phyloP scores from a whole-genome alignment of 495 filamentous ascomycete genomes.

The Penicillium waksmanii region DNA sequence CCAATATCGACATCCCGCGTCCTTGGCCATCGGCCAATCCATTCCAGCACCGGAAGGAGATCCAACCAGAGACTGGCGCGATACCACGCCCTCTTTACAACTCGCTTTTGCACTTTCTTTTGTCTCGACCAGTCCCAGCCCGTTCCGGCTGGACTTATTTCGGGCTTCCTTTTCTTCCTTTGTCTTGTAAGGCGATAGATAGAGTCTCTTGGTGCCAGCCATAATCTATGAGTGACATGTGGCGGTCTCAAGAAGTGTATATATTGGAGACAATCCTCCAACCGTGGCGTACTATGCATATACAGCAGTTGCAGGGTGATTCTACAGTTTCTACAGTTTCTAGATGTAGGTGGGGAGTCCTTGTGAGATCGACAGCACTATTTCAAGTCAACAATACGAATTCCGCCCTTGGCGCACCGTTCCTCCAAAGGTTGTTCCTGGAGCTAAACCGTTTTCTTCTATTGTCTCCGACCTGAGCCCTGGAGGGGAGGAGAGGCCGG shows the following conservation, averaged over 20 bases:
- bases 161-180: not conserved
- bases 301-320: no score
- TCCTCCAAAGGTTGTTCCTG: not conserved
- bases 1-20: not conserved
- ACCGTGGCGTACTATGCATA: not conserved
- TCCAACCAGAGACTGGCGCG: not conserved
- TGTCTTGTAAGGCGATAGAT: not conserved
- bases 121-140: conserved; percentile 12
- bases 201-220: conserved; percentile 1
- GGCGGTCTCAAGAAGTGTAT: conserved; percentile 10
- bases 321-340: no score
- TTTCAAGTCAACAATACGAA: conserved; percentile 19
- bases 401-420: conserved; percentile 17
- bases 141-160: no score
- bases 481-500: not conserved
- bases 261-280: conserved; percentile 1
- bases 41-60: not conserved
- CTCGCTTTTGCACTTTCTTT: not conserved
- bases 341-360: no score
- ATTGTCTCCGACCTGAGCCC: not conserved
- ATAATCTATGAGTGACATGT: conserved; percentile 6
- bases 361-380: conserved; percentile 5
- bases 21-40: not conserved
- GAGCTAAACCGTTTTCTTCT: conserved; percentile 8
- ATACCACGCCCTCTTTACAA: not conserved